Evolutionary conservation across 768 basidiomycete genomes (phyloP).

Genomic region (Roridomyces roridus): DNA sequence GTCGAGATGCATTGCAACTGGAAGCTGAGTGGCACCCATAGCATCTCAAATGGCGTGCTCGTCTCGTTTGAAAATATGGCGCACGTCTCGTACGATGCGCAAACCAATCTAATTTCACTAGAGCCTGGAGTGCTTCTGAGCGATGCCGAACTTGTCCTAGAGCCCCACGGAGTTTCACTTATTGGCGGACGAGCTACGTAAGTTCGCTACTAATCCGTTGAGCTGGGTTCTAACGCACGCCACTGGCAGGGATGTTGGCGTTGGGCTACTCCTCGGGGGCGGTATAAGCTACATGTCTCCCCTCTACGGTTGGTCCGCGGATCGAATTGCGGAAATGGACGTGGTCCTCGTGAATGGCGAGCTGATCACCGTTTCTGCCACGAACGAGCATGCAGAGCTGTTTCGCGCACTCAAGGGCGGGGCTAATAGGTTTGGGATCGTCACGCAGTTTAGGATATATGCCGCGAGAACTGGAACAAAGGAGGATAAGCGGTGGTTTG

Average conservation of each 20-base stretch:
- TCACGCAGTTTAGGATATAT: conserved; percentile 47
- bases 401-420: conserved; percentile 52
- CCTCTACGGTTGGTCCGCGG: conserved; percentile 45
- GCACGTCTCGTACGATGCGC: conserved; percentile 36
- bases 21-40: conserved; percentile 13
- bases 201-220: no score
- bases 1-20: not conserved
- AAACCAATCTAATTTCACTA: conserved; percentile 41
- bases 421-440: conserved; percentile 51
- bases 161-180: conserved; percentile 45
- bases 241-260: conserved; percentile 48
- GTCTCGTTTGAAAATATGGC: conserved; percentile 44
- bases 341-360: conserved; percentile 48
- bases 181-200: conserved; percentile 35
- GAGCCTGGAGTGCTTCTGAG: conserved; percentile 49
- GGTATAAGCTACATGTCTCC: conserved; percentile 46
- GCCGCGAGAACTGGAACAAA: conserved; percentile 44
- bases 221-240: no score
- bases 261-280: no score
- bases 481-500: conserved; percentile 44
- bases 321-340: conserved; percentile 43
- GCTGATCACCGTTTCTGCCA: conserved; percentile 45
- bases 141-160: conserved; percentile 39
- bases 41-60: conserved; percentile 44
- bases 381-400: conserved; percentile 46